Conservation (phyloP, 2,329 filamentous ascomycete genomes). For the Trichoderma aggressivum region DNA sequence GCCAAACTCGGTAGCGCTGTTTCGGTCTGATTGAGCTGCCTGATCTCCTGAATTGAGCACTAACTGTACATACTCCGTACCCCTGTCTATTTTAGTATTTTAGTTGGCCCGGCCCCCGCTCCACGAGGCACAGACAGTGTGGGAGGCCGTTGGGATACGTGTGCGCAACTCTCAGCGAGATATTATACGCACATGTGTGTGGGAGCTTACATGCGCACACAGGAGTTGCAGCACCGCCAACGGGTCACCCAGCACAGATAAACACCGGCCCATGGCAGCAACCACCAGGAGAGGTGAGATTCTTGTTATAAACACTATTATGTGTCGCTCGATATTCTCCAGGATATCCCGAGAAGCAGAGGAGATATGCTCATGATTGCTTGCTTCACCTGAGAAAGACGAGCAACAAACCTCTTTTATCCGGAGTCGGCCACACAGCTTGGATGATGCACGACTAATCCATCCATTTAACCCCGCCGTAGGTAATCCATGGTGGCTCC, state of each 20-base stretch:
- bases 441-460: neutral
- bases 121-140: neutral
- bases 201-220: neutral
- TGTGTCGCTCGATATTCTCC: neutral
- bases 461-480: neutral
- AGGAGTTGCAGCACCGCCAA: neutral
- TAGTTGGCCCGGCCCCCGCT: neutral
- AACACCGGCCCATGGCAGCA: neutral
- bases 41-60: neutral
- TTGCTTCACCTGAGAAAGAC: neutral
- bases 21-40: neutral
- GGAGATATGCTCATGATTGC: neutral
- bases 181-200: neutral
- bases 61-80: neutral
- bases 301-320: neutral
- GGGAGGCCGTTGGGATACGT: neutral
- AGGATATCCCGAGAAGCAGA: neutral
- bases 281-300: neutral
- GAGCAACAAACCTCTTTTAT: neutral
- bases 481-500: neutral
- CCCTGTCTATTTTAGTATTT: conserved; percentile 6
- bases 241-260: neutral
- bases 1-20: neutral
- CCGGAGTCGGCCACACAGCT: neutral
- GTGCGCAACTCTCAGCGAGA: neutral